A percentile compares a stretch with the other conserved stretches of the same genome.
Evolutionary conservation across 75 land plant genomes (phyloP).

Genomic region (Chamaecyparis obtusa): DNA sequence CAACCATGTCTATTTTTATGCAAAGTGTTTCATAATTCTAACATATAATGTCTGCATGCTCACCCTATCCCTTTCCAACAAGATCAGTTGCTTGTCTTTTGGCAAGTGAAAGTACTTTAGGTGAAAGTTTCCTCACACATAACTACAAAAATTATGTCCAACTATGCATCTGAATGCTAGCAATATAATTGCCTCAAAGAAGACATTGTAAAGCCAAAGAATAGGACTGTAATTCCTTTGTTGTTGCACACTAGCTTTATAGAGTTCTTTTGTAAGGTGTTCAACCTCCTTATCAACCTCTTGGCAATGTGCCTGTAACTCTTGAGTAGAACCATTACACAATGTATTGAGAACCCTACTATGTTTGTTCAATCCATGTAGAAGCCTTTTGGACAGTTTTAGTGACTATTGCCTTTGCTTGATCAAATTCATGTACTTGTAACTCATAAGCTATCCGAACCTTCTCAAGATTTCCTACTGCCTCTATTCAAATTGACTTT

Average conservation of each 20-base stretch:
- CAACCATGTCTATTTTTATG: too few species aligned
- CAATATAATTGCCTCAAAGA: too few species aligned
- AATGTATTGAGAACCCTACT: slow-evolving; percentile 74
- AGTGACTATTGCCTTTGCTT: slow-evolving; percentile 60
- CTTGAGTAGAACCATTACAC: slow-evolving; percentile 65
- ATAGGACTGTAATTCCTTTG: slow-evolving; percentile 55
- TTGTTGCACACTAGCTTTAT: slow-evolving; percentile 50
- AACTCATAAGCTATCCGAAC: slow-evolving; percentile 53
- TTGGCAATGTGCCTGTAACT: slow-evolving; percentile 62
- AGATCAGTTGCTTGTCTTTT: slow-evolving; percentile 80
- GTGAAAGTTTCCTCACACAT: slow-evolving; percentile 49
- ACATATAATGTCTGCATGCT: too few species aligned
- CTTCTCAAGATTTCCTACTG: slow-evolving; percentile 61
- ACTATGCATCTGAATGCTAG: too few species aligned
- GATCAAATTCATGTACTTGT: slow-evolving; percentile 72
- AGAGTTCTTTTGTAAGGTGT: slow-evolving; percentile 52
- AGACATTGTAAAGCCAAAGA: slow-evolving; percentile 71
- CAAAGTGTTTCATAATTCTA: too few species aligned
- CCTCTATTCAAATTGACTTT: slow-evolving; percentile 68
- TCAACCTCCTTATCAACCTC: slow-evolving; percentile 88
- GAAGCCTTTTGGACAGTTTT: slow-evolving; percentile 70
- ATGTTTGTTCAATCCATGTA: slow-evolving; percentile 86
- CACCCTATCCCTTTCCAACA: too few species aligned
- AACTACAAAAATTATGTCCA: slow-evolving; percentile 78
- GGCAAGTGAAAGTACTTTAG: slow-evolving; percentile 57